Base-by-base conservation (phyloP, 140 eudicot genomes). In the Flaveria floridana region DNA sequence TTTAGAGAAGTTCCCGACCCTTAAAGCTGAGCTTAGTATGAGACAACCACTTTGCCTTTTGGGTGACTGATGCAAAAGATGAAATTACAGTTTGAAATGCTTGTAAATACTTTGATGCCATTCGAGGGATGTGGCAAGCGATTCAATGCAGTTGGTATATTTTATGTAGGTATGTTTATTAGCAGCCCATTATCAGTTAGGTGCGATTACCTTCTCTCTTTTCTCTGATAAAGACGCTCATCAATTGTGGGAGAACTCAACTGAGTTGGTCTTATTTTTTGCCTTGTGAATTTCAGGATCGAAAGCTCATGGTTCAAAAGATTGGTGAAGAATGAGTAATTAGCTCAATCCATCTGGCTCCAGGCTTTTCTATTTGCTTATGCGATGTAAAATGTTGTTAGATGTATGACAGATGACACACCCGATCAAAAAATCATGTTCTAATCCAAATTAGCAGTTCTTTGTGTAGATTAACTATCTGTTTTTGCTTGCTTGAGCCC, bases 21-120 rank as follows among this genome's bases (percentile, higher is more conserved):
- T 94, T 66, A 90, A 90, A 81, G 90, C 89, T 0, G 99, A 94
- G 86, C 90, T 94, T 59, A 94, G 99, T 84, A 94, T 94, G 97
- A 76, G 99, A 78, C 97, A 90, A 70, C 99, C 97, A 0, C 89
- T 94, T 18, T 90, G 92, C 25, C 81, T 84, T 76, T 83, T 94
- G 2, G 99, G 99, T 55, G 99, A 94, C 82, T 93, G 65, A 68
- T 12, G 20, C 14, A 42, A 42, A 34, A 21, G 72, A 74, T 58
- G 41, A 63, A 10, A 71, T 21, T 71, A 4, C 18, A 6, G 74
- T 63, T 63, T 55, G 51, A 19, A 12, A 69, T 41, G 67, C 50
- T 59, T 80, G 84, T 80, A 75, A 34, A 80, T 80, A 80, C n/a
- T 7, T 67, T 74, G 73, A 71, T 71, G 57, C 73, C 59, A 37